Evolutionary conservation across 164 flowering plant species (phyloP), one percentile per base, ranked within the genome.

Genomic region (Saururus chinensis): DNA sequence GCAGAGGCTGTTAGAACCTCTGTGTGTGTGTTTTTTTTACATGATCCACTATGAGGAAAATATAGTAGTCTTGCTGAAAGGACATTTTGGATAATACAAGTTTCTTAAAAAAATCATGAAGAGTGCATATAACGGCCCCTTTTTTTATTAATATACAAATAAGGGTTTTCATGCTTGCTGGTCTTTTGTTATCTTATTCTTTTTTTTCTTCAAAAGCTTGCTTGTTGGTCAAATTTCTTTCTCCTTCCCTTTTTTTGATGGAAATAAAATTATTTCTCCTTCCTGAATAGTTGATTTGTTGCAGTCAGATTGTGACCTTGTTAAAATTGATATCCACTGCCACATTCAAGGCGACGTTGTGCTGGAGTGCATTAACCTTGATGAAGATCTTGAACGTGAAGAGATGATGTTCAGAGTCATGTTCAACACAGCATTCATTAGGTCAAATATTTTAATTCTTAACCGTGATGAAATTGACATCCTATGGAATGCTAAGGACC

Each of bases 311-410:
- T 81, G 88, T 60, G 86, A 84, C 68, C 74, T 93, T 56, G 89
- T 82, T 65, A 93, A 93, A 74, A 80, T 93, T 73, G 99, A 93
- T 64, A 79, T 93, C 70, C 76, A 84, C 60, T 85, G 96, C 71
- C 86, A 82, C 66, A 72, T 87, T 66, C 91, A 85, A 85, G 99
- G 99, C 60, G 99, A 93, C 77, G 82, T 93, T 66, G 95, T 93
- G 61, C 69, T 93, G 8, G 99, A 93, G 81, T 90, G 97, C 70
- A 73, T 86, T 61, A 78, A 67, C 77, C 77, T 90, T 69, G 72
- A 80, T 61, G 87, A 79, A 65, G 95, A 86, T 73, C 60, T 76
- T 74, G 89, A 82, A 49, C 81, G 75, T 51, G 96, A 87, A 66
- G 77, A 66, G 67, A 82, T 91, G 91, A 84, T 88, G 81, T 91